Conservation (phyloP, 371 early-diverging fungal genomes). For the Encephalitozoon cuniculi region DNA sequence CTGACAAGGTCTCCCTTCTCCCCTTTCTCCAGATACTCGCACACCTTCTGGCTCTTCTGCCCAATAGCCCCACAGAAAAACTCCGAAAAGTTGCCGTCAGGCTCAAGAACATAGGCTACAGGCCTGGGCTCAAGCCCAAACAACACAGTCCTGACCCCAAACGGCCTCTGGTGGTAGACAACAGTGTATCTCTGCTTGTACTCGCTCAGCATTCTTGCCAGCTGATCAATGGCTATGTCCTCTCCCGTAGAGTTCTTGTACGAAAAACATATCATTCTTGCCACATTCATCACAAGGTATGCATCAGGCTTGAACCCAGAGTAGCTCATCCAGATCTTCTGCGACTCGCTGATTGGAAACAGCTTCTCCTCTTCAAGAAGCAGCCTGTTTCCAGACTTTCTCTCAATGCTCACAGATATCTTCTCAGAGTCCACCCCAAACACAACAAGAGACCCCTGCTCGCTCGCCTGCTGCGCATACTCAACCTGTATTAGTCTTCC, state of each 20-base stretch:
- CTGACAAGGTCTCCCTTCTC: constrained; percentile 5
- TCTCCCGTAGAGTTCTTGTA: constrained; percentile 61
- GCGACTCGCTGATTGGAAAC: constrained; percentile 87
- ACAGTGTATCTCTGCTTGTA: constrained; percentile 84
- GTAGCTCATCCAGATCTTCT: constrained; percentile 86
- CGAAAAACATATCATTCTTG: constrained; percentile 40
- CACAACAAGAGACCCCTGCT: constrained; percentile 73
- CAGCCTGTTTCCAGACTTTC: constrained; percentile 81
- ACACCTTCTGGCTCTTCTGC: constrained; percentile 39
- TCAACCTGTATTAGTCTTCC: constrained; percentile 99
- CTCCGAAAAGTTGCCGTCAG: constrained; percentile 93
- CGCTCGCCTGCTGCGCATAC: constrained; percentile 94
- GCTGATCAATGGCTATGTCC: constrained; percentile 85
- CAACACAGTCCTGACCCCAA: constrained; percentile 90
- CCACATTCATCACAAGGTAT: constrained; percentile 44
- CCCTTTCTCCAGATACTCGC: constrained; percentile 23
- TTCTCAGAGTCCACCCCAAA: constrained; percentile 36
- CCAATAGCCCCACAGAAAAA: constrained; percentile 71
- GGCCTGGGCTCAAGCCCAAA: constrained; percentile 79
- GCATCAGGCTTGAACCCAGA: constrained; percentile 61
- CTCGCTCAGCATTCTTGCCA: constrained; percentile 63
- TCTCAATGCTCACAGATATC: constrained; percentile 67
- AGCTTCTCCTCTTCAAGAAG: constrained; percentile 88
- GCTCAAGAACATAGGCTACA: constrained; percentile 89
- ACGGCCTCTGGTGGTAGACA: constrained; percentile 91